phyloP scores from a whole-genome alignment of 164 flowering plant species.

The Platanus orientalis region DNA sequence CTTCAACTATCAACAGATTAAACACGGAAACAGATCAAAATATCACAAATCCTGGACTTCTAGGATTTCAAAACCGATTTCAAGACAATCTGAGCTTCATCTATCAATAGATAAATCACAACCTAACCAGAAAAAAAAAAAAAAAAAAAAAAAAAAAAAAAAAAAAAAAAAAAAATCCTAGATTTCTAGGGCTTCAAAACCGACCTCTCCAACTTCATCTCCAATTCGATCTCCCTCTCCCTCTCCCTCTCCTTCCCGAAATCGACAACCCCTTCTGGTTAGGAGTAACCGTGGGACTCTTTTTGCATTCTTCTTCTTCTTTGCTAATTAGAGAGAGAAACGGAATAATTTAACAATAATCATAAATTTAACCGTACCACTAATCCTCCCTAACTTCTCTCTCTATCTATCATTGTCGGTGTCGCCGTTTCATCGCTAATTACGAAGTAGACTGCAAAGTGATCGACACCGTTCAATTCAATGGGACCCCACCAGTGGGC shows the following conservation, averaged over 20 bases:
- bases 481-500: no score
- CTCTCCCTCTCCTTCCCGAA: background rate
- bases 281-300: slow-evolving; percentile 6
- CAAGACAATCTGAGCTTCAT: background rate
- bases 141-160: background rate
- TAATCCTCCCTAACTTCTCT: no score
- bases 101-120: background rate
- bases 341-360: background rate
- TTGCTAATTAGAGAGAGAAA: no score
- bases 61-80: no score
- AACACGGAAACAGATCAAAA: no score
- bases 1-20: background rate
- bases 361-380: background rate
- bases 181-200: no score
- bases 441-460: no score
- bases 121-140: background rate
- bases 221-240: background rate
- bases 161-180: background rate
- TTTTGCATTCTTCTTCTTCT: background rate
- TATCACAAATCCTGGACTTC: background rate
- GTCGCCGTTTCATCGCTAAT: no score
- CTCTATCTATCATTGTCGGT: no score
- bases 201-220: background rate
- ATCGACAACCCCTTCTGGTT: slow-evolving; percentile 2
- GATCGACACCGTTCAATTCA: no score